Evolutionary conservation across 495 filamentous ascomycete species (phyloP).

Genomic region (Penicillium nucicola): DNA sequence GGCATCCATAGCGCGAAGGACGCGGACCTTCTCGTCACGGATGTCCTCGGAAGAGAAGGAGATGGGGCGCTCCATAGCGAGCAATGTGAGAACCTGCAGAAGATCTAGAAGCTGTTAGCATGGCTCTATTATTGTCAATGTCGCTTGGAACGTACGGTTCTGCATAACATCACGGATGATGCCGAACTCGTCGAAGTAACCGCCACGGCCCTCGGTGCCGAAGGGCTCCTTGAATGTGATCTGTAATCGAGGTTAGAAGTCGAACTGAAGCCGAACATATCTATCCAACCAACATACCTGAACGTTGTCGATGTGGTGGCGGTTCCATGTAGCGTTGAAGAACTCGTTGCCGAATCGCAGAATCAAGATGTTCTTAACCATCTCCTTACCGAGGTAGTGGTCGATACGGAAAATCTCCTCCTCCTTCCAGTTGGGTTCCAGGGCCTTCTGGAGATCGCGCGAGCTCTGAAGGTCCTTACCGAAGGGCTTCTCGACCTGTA

Average conservation of each 20-base stretch:
- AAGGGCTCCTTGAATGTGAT: constrained; percentile 99
- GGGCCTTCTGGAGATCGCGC: constrained; percentile 87
- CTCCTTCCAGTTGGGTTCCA: constrained; percentile 98
- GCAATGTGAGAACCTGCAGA: constrained; percentile 90
- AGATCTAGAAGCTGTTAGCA: constrained; percentile 56
- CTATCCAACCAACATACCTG: constrained; percentile 43
- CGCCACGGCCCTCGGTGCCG: constrained; percentile 97
- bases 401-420: constrained; percentile 99
- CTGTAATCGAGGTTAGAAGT: constrained; percentile 29
- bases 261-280: background rate
- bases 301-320: constrained; percentile 99
- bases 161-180: constrained; percentile 99
- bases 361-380: constrained; percentile 99
- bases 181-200: constrained; percentile 99
- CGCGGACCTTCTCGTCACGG: constrained; percentile 95
- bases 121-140: background rate
- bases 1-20: constrained; percentile 86
- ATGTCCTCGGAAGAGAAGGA: constrained; percentile 99
- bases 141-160: constrained; percentile 57
- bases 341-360: constrained; percentile 98
- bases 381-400: constrained; percentile 99
- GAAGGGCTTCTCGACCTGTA: constrained; percentile 97
- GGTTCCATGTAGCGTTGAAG: constrained; percentile 98
- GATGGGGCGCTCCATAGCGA: constrained; percentile 98
- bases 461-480: constrained; percentile 95